A percentile compares a stretch with the other conserved stretches of the same genome.
Evolutionary conservation across 495 filamentous ascomycete genomes (phyloP).

Genomic region (Aspergillus mulundensis): DNA sequence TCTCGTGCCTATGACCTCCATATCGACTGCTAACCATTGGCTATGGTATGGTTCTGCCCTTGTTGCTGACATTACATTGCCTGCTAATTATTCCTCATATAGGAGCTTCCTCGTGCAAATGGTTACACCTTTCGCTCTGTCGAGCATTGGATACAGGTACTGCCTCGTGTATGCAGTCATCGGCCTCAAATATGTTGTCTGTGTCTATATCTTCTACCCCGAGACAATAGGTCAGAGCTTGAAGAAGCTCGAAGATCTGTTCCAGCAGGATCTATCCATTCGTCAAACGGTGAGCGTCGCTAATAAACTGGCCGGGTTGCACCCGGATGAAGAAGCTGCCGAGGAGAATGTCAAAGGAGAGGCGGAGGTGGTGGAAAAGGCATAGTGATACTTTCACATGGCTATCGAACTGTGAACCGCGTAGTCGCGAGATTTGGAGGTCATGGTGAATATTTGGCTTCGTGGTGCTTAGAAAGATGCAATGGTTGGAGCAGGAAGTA

Average conservation of each 20-base stretch:
- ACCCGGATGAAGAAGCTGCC: no score
- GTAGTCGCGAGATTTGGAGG: no score
- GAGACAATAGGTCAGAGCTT: slow-evolving; percentile 17
- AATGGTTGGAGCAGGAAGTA: no score
- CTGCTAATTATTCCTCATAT: neutral
- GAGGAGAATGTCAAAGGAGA: no score
- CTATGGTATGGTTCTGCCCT: slow-evolving; percentile 20
- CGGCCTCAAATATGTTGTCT: slow-evolving; percentile 30
- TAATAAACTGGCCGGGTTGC: no score
- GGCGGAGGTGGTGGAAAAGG: no score
- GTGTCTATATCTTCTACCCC: slow-evolving; percentile 57
- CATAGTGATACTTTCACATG: no score
- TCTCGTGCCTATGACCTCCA: slow-evolving; percentile 44
- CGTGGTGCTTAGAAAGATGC: no score
- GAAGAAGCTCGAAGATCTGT: slow-evolving; percentile 15
- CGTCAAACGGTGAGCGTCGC: no score
- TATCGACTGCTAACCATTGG: slow-evolving; percentile 46
- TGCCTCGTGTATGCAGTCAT: slow-evolving; percentile 49
- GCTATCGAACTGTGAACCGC: no score
- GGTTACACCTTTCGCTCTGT: slow-evolving; percentile 51
- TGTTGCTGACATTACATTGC: neutral
- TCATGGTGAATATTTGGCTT: no score
- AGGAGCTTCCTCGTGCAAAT: slow-evolving; percentile 46
- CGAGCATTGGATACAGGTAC: slow-evolving; percentile 48
- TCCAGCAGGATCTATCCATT: slow-evolving; percentile 2